Conservation (phyloP, 2,329 filamentous ascomycete species). For the Clonostachys solani region DNA sequence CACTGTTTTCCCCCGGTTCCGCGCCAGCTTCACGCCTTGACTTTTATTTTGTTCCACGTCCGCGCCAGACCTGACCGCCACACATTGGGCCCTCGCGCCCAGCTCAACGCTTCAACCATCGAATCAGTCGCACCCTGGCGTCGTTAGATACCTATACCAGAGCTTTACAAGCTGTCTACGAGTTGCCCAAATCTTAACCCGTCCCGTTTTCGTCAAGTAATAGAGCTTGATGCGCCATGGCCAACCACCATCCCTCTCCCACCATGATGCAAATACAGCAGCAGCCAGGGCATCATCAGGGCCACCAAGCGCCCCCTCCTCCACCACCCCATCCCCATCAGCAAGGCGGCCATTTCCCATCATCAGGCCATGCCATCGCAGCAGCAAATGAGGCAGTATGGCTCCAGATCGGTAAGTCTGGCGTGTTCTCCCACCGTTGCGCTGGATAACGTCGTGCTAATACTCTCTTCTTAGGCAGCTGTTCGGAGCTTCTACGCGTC, state of each 20-base stretch:
- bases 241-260: constrained; percentile 76
- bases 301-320: constrained; percentile 52
- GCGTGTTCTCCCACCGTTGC: neutral
- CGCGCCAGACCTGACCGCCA: too few species aligned
- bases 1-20: neutral
- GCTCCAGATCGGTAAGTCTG: constrained; percentile 79
- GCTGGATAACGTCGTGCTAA: neutral
- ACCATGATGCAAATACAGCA: constrained; percentile 68
- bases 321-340: constrained; percentile 29
- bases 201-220: neutral
- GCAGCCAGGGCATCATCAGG: constrained; percentile 53
- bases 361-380: constrained; percentile 66
- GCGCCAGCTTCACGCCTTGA: too few species aligned
- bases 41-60: neutral
- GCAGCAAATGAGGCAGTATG: constrained; percentile 83
- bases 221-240: constrained; percentile 40
- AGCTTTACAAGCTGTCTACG: neutral
- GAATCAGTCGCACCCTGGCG: too few species aligned
- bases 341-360: constrained; percentile 49
- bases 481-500: constrained; percentile 84
- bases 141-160: too few species aligned
- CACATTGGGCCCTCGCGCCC: too few species aligned
- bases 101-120: too few species aligned
- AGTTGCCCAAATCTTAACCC: neutral
- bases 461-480: constrained; percentile 54